Base-by-base conservation (phyloP, 2,329 filamentous ascomycete species). In the Fusarium burgessii region DNA sequence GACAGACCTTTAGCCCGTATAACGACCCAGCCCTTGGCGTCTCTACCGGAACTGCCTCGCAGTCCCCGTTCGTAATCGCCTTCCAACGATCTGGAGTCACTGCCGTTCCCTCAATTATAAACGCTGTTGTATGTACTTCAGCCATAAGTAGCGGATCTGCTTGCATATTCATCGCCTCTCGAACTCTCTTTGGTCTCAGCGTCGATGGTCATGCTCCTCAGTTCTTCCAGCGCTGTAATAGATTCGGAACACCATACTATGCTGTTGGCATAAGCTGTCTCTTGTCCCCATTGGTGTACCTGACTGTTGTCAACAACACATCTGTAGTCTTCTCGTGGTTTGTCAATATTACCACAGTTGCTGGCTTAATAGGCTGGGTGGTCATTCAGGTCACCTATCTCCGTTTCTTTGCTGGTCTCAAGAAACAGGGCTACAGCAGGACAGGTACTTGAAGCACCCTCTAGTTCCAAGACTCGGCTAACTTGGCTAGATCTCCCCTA, bases 361-460 rank as follows among this genome's bases (percentile, higher is more conserved):
- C 52, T 10, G 52, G 52, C 3, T 29, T 56, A 3, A 46, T 56
- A 1, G 52, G 52, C 6, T 56, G 40, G 52, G 40, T 46, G 0
- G 40, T 56, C 0, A 56, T 56, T 6, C 52, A 46, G 1, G 38
- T 47, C 8, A 56, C 52, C 1, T 56, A 56, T 23, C 52, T 56
- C 17, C 52, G 52, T 5, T 56, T 56, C 40, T 46, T 33, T 8
- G 13, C 38, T 0, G 29, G 52, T 9, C 38, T 56, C 2, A 46
- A 56, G 12, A 46, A 47, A 0, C 40, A 56, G 5, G 52, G 29
- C 0, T 56, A 56, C 7, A 33, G 12, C 7, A 46, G 52, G 32
- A 14, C 23, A 35, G 40, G 52, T 56, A 27, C 25, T 3, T 14
- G 6, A 7, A 2, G 0, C 1, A 1, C 5, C 2, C 1, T 2